A percentile compares a stretch with the other conserved stretches of the same genome.
These are phyloP conservation scores for Suillus clintonianus DNA, from an alignment of 768 basidiomycete species.

Conservation along the genomic window DNA sequence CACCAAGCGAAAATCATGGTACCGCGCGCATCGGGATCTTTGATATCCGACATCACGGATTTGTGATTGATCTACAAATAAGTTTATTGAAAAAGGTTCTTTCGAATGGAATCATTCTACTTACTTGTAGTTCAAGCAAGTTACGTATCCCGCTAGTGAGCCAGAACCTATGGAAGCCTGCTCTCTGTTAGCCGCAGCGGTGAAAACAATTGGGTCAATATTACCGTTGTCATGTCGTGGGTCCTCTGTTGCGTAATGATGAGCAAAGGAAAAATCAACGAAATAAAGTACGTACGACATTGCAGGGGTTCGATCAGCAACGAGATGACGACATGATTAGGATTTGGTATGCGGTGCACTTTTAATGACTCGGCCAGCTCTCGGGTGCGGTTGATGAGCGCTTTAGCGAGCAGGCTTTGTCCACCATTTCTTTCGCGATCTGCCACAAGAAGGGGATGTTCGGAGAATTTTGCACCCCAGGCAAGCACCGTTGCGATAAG, in stretches of 20 bases:
- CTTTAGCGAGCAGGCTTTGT: constrained; percentile 77
- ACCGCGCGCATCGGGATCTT: constrained; percentile 73
- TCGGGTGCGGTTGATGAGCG: constrained; percentile 77
- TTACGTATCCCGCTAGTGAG: constrained; percentile 76
- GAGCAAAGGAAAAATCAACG: constrained; percentile 8
- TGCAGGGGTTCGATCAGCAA: constrained; percentile 83
- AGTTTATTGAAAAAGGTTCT: constrained; percentile 7
- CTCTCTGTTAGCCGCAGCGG: constrained; percentile 17
- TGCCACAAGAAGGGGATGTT: constrained; percentile 79
- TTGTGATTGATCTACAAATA: constrained; percentile 75
- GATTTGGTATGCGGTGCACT: constrained; percentile 76
- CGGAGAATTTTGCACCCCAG: constrained; percentile 93
- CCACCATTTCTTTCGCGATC: constrained; percentile 72
- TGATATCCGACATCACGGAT: constrained; percentile 70
- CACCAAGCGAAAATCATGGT: constrained; percentile 94
- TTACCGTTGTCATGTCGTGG: constrained; percentile 72
- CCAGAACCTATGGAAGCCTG: constrained; percentile 89
- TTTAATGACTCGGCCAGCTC: constrained; percentile 87
- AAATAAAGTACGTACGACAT: constrained; percentile 65
- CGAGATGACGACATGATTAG: constrained; percentile 82
- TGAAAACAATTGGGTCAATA: constrained; percentile 16
- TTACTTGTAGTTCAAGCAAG: constrained; percentile 72
- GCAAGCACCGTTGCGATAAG: constrained; percentile 86
- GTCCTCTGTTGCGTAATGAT: constrained; percentile 51
- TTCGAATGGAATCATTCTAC: constrained; percentile 11